These are phyloP conservation scores for Rhododendron henanense DNA, from an alignment of 148 eudicot species.

Conservation along the genomic window DNA sequence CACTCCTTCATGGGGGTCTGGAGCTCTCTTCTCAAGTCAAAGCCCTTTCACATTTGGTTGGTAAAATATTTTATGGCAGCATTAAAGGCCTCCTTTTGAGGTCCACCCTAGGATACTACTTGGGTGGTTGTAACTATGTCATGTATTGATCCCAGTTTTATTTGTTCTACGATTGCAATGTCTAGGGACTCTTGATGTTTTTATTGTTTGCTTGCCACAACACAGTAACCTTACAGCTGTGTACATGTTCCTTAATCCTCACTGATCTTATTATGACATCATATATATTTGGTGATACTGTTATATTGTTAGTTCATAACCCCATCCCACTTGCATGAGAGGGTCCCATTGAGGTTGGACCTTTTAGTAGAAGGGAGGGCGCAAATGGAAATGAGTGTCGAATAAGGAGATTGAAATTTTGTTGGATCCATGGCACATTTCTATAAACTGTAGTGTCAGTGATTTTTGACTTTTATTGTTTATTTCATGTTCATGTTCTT, in stretches of 20 bases:
- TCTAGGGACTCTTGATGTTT: neutral
- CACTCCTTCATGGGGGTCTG: conserved; percentile 39
- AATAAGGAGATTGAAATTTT: neutral
- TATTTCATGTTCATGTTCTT: conserved; percentile 2
- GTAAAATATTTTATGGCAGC: conserved; percentile 14
- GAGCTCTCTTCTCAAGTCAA: conserved; percentile 31
- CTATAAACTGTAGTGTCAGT: neutral
- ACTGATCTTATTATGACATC: neutral
- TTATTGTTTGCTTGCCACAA: neutral
- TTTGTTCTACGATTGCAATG: neutral
- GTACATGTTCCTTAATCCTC: neutral
- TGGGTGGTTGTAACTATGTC: neutral
- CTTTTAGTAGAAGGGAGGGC: neutral
- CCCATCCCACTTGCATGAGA: neutral
- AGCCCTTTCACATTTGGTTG: conserved; percentile 59
- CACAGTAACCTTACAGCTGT: neutral
- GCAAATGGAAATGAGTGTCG: neutral
- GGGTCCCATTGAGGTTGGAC: neutral
- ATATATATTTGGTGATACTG: neutral
- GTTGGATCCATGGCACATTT: neutral
- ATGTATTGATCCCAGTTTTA: neutral
- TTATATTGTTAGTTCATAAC: neutral
- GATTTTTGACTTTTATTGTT: neutral
- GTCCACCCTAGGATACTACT: neutral
- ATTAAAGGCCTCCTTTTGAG: neutral